Evolutionary conservation across 768 basidiomycete genomes (phyloP).

Genomic region (Phylloporus sp.): DNA sequence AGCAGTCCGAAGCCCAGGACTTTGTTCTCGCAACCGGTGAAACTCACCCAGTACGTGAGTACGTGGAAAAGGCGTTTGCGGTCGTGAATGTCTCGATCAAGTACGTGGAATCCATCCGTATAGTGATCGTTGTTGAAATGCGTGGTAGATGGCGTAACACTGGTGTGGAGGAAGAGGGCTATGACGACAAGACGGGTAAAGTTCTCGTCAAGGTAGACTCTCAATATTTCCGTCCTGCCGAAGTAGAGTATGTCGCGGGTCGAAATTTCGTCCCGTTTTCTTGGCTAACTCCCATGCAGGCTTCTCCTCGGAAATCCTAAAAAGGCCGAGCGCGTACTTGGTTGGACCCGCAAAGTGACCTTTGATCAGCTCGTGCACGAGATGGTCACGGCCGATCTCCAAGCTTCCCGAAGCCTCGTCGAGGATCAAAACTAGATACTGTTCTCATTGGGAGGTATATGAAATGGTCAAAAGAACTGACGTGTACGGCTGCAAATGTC

Average conservation of each 20-base stretch:
- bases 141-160: conserved; percentile 66
- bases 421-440: conserved; percentile 71
- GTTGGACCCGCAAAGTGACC: conserved; percentile 84
- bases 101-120: conserved; percentile 34
- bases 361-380: conserved; percentile 85
- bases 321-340: conserved; percentile 83
- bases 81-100: conserved; percentile 61
- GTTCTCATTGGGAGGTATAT: neutral
- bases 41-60: conserved; percentile 92
- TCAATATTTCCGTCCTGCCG: conserved; percentile 89
- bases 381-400: conserved; percentile 84
- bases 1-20: conserved; percentile 78
- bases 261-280: neutral
- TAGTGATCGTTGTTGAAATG: conserved; percentile 1
- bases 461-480: neutral
- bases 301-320: conserved; percentile 82
- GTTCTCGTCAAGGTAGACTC: conserved; percentile 81
- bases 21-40: conserved; percentile 96
- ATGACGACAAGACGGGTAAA: conserved; percentile 61
- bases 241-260: conserved; percentile 73
- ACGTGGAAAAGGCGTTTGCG: conserved; percentile 81
- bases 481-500: neutral
- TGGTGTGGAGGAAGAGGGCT: conserved; percentile 74
- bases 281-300: conserved; percentile 33
- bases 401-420: conserved; percentile 64